These are phyloP conservation scores for Lentinula novae-zelandiae DNA, from an alignment of 1,284 basidiomycete genomes.

Conservation along the genomic window DNA sequence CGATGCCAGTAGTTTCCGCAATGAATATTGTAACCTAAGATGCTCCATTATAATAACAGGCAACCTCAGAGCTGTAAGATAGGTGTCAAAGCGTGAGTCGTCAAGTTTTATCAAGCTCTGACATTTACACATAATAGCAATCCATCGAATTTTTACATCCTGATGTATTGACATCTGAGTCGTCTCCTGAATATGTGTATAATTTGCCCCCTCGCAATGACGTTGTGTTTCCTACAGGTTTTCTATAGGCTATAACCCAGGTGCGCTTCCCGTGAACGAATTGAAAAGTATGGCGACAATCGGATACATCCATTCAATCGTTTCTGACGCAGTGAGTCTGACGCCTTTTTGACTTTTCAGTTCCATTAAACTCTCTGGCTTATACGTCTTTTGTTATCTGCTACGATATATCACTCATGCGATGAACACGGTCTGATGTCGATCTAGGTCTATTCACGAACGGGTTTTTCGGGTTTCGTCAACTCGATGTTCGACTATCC, in stretches of 20 bases:
- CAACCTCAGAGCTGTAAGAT: too few relatives aligned
- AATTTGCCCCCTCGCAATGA: not conserved
- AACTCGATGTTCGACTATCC: not conserved
- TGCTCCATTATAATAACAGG: too few relatives aligned
- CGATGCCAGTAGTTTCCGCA: too few relatives aligned
- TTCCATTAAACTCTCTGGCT: not conserved
- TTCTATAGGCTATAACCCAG: not conserved
- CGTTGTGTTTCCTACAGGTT: not conserved
- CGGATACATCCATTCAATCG: not conserved
- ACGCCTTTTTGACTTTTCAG: not conserved
- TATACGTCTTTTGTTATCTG: not conserved
- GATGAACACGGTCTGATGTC: not conserved
- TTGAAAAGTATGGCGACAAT: not conserved
- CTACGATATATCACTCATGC: not conserved
- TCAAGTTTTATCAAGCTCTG: too few relatives aligned
- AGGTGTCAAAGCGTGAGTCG: too few relatives aligned
- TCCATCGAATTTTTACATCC: not conserved
- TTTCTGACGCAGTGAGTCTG: not conserved
- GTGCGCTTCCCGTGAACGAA: not conserved
- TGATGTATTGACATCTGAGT: not conserved
- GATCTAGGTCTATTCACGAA: not conserved
- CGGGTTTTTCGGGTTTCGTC: not conserved
- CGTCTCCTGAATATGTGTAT: not conserved
- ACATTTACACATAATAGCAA: not conserved
- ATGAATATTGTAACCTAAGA: too few relatives aligned